A percentile compares a stretch with the other conserved stretches of the same genome.
Evolutionary conservation across 768 basidiomycete genomes (phyloP).

Genomic region (Phlebiopsis gigantea): DNA sequence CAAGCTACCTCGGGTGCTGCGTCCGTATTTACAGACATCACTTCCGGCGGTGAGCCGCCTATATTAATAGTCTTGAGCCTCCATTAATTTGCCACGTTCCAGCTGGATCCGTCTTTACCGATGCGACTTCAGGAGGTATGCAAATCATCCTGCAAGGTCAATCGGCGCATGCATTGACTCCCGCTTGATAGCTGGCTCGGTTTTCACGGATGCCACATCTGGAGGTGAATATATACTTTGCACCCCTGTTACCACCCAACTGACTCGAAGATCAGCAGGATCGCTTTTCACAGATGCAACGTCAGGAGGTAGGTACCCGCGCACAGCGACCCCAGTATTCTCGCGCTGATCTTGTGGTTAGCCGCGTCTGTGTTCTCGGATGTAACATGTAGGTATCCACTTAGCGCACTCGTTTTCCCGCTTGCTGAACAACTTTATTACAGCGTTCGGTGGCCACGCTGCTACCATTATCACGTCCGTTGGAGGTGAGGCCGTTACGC

Average conservation of each 20-base stretch:
- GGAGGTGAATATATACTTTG: background rate
- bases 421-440: background rate
- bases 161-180: background rate
- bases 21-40: constrained; percentile 28
- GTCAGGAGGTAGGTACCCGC: background rate
- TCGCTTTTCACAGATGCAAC: background rate
- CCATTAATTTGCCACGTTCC: background rate
- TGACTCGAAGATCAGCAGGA: background rate
- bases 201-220: constrained; percentile 16
- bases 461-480: constrained; percentile 52
- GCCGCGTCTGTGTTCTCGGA: constrained; percentile 28
- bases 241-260: background rate
- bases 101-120: constrained; percentile 36
- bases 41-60: constrained; percentile 16
- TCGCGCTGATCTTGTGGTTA: background rate
- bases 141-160: background rate
- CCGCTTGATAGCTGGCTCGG: constrained; percentile 15
- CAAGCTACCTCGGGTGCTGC: constrained; percentile 13
- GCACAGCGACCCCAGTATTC: too few relatives aligned
- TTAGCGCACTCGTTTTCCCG: background rate
- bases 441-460: constrained; percentile 50
- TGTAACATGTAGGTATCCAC: constrained; percentile 23
- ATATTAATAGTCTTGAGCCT: background rate
- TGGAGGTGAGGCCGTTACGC: constrained; percentile 56
- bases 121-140: constrained; percentile 23